phyloP scores from a whole-genome alignment of 2,329 filamentous ascomycete species.

The Cytospora leucostoma region DNA sequence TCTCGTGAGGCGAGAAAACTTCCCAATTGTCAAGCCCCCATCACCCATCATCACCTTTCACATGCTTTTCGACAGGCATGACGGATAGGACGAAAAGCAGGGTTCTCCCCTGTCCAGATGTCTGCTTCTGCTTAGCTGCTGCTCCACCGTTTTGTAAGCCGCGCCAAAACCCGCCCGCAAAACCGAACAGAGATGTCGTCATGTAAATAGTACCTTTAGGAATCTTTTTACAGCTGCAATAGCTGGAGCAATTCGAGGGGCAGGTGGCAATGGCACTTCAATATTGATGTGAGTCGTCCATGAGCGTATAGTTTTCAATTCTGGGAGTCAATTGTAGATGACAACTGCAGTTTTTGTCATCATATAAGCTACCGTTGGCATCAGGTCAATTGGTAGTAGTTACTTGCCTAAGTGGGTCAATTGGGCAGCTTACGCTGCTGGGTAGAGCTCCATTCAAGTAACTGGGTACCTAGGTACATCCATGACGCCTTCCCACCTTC shows the following conservation, averaged over 20 bases:
- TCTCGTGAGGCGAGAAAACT: too few species aligned
- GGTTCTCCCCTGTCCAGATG: not conserved
- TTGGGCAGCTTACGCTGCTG: not conserved
- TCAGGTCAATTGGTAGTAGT: too few species aligned
- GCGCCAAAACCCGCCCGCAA: not conserved
- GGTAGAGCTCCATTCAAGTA: not conserved
- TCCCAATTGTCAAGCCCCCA: not conserved
- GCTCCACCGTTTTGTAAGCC: conserved; percentile 7
- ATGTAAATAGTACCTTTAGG: not conserved
- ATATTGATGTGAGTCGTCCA: too few species aligned
- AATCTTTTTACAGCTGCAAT: not conserved
- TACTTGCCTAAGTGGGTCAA: too few species aligned
- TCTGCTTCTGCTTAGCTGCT: not conserved
- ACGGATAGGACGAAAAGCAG: conserved; percentile 2
- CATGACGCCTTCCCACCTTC: not conserved
- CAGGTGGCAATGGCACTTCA: too few species aligned
- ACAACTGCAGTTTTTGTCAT: too few species aligned
- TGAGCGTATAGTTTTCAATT: too few species aligned
- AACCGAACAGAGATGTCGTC: not conserved
- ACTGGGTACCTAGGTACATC: not conserved
- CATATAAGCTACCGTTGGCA: too few species aligned
- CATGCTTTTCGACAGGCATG: conserved; percentile 21
- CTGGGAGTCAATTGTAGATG: too few species aligned
- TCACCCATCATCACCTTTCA: conserved; percentile 13
- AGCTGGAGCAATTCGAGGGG: not conserved